Percentiles rank a stretch among this genome's conserved stretches.
Evolutionary conservation across 208 protist species (phyloP).

Genomic region (Naegleria gruberi): DNA sequence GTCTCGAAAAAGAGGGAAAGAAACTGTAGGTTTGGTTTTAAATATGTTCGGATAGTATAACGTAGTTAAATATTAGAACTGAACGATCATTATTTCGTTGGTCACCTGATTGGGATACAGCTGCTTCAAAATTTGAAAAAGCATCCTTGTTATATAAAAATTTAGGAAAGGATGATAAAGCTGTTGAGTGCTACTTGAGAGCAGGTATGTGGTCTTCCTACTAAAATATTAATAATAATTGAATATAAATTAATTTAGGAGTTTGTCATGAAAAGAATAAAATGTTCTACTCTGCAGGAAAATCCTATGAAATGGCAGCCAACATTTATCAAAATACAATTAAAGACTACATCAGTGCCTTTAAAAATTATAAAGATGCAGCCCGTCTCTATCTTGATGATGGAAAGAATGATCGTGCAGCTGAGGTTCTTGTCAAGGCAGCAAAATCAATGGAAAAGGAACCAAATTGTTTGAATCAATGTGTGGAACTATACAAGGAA

Average conservation of each 20-base stretch:
- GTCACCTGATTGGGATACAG: neutral
- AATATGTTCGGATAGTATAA: too few species aligned
- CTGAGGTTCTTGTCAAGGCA: neutral
- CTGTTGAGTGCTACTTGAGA: neutral
- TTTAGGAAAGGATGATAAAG: neutral
- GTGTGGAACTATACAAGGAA: neutral
- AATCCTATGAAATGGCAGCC: neutral
- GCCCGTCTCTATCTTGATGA: neutral
- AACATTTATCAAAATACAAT: neutral
- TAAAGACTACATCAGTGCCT: neutral
- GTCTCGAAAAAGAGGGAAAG: neutral
- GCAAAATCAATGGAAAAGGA: neutral
- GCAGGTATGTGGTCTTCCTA: neutral
- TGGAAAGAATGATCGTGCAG: neutral
- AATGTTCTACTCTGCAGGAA: neutral
- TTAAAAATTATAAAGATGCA: neutral
- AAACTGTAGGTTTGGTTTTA: neutral
- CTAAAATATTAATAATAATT: too few species aligned
- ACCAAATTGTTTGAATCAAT: neutral
- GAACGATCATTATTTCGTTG: neutral
- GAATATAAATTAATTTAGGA: neutral
- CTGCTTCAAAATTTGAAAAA: constrained; percentile 18
- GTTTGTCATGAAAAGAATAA: neutral
- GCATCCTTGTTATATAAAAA: neutral
- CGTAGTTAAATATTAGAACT: neutral